A percentile compares a stretch with the other conserved stretches of the same genome.
Conservation (phyloP, 1,284 basidiomycete species). For the Trametes sp. region DNA sequence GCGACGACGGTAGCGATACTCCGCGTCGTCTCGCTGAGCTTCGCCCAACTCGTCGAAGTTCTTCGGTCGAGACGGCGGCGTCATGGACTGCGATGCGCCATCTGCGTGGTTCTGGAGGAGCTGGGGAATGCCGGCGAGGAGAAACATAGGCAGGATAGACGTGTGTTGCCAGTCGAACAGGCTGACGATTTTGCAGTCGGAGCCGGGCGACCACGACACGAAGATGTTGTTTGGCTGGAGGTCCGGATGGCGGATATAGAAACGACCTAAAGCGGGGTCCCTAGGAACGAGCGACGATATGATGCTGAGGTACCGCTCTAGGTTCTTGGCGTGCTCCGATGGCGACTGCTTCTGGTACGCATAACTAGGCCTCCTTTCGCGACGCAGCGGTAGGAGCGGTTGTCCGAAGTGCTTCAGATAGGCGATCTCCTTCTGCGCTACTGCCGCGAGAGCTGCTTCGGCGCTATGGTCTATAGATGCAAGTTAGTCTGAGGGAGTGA, state of each 20-base stretch:
- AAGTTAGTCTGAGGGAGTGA: conserved; percentile 41
- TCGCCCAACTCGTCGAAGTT: conserved; percentile 46
- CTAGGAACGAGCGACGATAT: conserved; percentile 48
- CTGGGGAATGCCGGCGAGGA: conserved; percentile 53
- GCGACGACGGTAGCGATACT: conserved; percentile 48
- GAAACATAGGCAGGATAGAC: conserved; percentile 55
- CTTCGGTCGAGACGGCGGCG: conserved; percentile 48
- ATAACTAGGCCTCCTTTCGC: conserved; percentile 52
- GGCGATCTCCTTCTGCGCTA: conserved; percentile 57
- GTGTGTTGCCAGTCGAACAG: conserved; percentile 55
- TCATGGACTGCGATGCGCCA: conserved; percentile 45
- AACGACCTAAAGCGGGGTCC: conserved; percentile 40
- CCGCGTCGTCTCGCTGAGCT: conserved; percentile 39
- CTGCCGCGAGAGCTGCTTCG: conserved; percentile 53
- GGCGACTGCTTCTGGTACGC: conserved; percentile 58
- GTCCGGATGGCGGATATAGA: conserved; percentile 50
- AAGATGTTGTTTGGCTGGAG: conserved; percentile 48
- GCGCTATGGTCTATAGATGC: conserved; percentile 50
- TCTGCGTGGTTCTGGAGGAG: conserved; percentile 56
- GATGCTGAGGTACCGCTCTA: conserved; percentile 47
- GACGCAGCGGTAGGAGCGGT: conserved; percentile 56
- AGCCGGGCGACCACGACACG: conserved; percentile 44
- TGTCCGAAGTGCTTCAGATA: conserved; percentile 57
- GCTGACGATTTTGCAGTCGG: conserved; percentile 42
- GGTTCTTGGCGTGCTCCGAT: conserved; percentile 48